phyloP scores from a whole-genome alignment of 164 flowering plant genomes.

The Vitis rupestris region DNA sequence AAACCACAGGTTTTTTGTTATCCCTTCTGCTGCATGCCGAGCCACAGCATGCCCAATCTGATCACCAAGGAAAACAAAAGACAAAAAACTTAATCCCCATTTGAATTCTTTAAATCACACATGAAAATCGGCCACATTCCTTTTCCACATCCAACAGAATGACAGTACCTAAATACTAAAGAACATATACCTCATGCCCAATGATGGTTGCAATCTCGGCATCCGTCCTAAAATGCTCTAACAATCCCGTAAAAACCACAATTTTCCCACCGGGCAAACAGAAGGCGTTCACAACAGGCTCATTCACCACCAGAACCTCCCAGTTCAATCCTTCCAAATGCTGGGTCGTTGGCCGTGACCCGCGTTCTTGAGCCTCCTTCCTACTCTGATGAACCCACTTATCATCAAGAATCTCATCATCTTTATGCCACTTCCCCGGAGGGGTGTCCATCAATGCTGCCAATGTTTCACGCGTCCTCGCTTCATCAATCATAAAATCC shows the following conservation, averaged over 20 bases:
- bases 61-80: conserved; percentile 6
- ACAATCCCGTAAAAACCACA: conserved; percentile 82
- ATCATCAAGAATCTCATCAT: conserved; percentile 86
- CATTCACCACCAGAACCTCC: conserved; percentile 86
- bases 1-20: conserved; percentile 82
- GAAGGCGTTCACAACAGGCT: conserved; percentile 80
- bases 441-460: conserved; percentile 33
- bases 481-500: conserved; percentile 7
- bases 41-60: conserved; percentile 93
- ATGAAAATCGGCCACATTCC: not conserved
- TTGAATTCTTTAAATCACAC: not conserved
- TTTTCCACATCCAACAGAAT: not conserved
- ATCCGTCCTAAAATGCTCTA: conserved; percentile 66
- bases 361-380: conserved; percentile 48
- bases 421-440: conserved; percentile 42
- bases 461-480: conserved; percentile 22
- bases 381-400: conserved; percentile 75
- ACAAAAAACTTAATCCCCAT: not conserved
- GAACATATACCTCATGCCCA: conserved; percentile 74
- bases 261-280: conserved; percentile 97
- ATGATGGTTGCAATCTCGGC: conserved; percentile 81
- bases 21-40: conserved; percentile 71
- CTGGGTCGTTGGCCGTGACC: conserved; percentile 37
- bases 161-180: not conserved
- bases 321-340: conserved; percentile 86